Percentiles rank a stretch among this genome's conserved stretches.
These are phyloP conservation scores for Geranomyces variabilis DNA, from an alignment of 192 early-diverging fungal species.

Conservation along the genomic window DNA sequence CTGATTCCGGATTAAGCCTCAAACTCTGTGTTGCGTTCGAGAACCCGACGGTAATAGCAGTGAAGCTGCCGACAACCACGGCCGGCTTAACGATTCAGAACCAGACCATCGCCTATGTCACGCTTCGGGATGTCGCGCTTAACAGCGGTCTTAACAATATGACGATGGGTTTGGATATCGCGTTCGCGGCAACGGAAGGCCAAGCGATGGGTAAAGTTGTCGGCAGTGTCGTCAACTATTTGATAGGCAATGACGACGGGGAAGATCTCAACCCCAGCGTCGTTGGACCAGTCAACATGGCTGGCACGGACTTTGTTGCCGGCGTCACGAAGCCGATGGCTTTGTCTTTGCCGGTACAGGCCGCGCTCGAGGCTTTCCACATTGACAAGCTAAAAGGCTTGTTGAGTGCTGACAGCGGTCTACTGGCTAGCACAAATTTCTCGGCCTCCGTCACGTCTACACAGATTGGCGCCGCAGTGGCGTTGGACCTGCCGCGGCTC, in stretches of 20 bases:
- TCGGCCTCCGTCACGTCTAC: background rate
- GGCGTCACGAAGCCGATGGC: background rate
- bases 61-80: background rate
- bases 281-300: background rate
- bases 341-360: background rate
- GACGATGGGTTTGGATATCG: conserved; percentile 2
- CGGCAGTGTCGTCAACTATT: background rate
- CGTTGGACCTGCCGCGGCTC: background rate
- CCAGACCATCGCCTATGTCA: background rate
- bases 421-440: background rate
- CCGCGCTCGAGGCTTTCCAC: background rate
- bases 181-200: background rate
- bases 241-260: background rate
- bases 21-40: background rate
- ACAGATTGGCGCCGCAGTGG: background rate
- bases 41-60: background rate
- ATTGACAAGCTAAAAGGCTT: conserved; percentile 12
- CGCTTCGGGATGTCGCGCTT: background rate
- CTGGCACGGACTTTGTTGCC: background rate
- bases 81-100: background rate
- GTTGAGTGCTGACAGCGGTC: background rate
- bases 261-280: conserved; percentile 3
- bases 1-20: background rate
- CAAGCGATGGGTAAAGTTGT: conserved; percentile 5
- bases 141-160: background rate